phyloP scores from a whole-genome alignment of 805 yeast species.

The Pichia cephalocereana region DNA sequence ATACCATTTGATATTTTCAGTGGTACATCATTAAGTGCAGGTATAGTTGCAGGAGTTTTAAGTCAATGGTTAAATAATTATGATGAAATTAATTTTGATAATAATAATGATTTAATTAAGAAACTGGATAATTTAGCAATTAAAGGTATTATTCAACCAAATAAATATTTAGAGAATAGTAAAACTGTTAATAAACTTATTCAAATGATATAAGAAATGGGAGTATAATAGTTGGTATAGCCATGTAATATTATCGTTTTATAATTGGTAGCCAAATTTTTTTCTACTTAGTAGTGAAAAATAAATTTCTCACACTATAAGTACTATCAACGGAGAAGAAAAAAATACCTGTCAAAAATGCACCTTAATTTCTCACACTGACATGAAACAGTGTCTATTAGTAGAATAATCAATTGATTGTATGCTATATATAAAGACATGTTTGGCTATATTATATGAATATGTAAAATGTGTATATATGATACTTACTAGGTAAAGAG shows the following conservation, averaged over 20 bases:
- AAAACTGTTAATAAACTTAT: constrained; percentile 17
- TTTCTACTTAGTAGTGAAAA: too few species aligned
- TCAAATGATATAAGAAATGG: constrained; percentile 4
- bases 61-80: constrained; percentile 37
- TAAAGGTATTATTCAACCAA: constrained; percentile 8
- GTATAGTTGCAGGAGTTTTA: constrained; percentile 35
- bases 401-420: too few species aligned
- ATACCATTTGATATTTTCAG: constrained; percentile 22
- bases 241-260: neutral
- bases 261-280: neutral
- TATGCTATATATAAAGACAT: too few species aligned
- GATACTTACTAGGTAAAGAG: too few species aligned
- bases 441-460: too few species aligned
- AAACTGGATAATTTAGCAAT: constrained; percentile 8
- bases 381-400: neutral
- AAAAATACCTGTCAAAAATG: neutral
- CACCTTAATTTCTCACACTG: neutral
- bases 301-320: too few species aligned
- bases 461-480: too few species aligned
- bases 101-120: constrained; percentile 19
- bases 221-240: too few species aligned
- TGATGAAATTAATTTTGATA: constrained; percentile 16
- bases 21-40: constrained; percentile 45
- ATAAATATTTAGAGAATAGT: neutral
- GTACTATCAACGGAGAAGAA: too few species aligned